Evolutionary conservation across 2,329 filamentous ascomycete species (phyloP).

Genomic region (Dactylella cylindrospora): DNA sequence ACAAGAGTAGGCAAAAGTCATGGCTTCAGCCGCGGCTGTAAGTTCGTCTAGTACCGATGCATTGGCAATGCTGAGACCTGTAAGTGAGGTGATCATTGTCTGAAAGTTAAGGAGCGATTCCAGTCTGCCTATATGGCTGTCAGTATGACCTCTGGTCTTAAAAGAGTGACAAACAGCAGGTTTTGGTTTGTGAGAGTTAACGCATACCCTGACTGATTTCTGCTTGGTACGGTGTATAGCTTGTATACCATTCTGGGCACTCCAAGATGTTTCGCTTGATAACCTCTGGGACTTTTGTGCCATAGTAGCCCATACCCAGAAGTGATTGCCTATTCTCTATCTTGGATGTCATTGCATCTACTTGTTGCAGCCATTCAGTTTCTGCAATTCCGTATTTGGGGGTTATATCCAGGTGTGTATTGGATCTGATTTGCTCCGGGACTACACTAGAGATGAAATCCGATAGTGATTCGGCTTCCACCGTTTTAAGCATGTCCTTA

Average conservation of each 20-base stretch:
- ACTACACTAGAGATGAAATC: constrained; percentile 83
- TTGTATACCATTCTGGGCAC: constrained; percentile 95
- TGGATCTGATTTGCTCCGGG: constrained; percentile 73
- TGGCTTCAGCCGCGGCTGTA: constrained; percentile 89
- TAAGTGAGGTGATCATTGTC: constrained; percentile 86
- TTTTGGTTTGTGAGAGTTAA: constrained; percentile 5
- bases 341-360: constrained; percentile 61
- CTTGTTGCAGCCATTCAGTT: constrained; percentile 60
- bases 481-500: constrained; percentile 73
- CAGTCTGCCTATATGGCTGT: constrained; percentile 60
- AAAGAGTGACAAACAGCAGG: not conserved
- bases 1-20: constrained; percentile 85
- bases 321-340: constrained; percentile 68
- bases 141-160: not conserved
- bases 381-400: constrained; percentile 59
- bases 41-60: constrained; percentile 87
- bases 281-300: constrained; percentile 80
- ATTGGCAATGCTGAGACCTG: constrained; percentile 82
- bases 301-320: constrained; percentile 86
- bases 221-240: constrained; percentile 94
- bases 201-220: constrained; percentile 80
- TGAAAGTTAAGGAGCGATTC: constrained; percentile 95
- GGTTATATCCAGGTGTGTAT: constrained; percentile 63
- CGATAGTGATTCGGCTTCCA: constrained; percentile 69
- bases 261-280: constrained; percentile 92